phyloP scores from a whole-genome alignment of 352 stramenopile genomes.

The Pythium folliculosum region DNA sequence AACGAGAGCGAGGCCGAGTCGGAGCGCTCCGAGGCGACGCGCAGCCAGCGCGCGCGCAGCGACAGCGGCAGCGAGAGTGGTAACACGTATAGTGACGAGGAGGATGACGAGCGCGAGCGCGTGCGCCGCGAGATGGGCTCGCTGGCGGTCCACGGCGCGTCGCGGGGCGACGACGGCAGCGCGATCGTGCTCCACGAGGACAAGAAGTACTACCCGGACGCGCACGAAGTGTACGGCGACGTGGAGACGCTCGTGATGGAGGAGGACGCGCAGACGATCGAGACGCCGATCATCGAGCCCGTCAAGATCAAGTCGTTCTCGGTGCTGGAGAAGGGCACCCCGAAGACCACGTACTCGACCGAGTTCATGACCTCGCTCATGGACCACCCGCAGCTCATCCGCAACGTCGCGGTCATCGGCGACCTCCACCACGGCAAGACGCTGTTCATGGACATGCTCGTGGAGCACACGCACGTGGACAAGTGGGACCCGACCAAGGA shows the following conservation, averaged over 20 bases:
- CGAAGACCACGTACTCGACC: slow-evolving; percentile 87
- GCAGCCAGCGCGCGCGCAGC: slow-evolving; percentile 11
- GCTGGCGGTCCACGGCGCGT: slow-evolving; percentile 43
- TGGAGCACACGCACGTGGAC: slow-evolving; percentile 88
- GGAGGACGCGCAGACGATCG: slow-evolving; percentile 98
- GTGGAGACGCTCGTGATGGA: slow-evolving; percentile 98
- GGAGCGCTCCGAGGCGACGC: slow-evolving; percentile 31
- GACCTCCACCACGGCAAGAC: slow-evolving; percentile 97
- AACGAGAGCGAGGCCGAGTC: slow-evolving; percentile 35
- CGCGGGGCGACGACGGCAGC: slow-evolving; percentile 57
- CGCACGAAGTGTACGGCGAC: slow-evolving; percentile 96
- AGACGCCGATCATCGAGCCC: slow-evolving; percentile 98
- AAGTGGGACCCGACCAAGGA: slow-evolving; percentile 82
- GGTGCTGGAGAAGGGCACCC: slow-evolving; percentile 78
- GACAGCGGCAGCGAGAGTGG: slow-evolving; percentile 38
- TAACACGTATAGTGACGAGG: slow-evolving; percentile 33
- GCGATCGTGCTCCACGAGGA: slow-evolving; percentile 99
- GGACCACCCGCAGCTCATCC: slow-evolving; percentile 87
- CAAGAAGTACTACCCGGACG: slow-evolving; percentile 99
- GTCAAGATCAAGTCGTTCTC: slow-evolving; percentile 94
- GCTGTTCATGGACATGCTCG: slow-evolving; percentile 90
- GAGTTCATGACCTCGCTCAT: slow-evolving; percentile 91
- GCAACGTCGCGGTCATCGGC: slow-evolving; percentile 96
- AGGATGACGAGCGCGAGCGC: slow-evolving; percentile 26
- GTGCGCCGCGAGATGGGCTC: slow-evolving; percentile 41